Base-by-base conservation (phyloP, 2,329 filamentous ascomycete genomes). In the Emmonsiellopsis sp. region DNA sequence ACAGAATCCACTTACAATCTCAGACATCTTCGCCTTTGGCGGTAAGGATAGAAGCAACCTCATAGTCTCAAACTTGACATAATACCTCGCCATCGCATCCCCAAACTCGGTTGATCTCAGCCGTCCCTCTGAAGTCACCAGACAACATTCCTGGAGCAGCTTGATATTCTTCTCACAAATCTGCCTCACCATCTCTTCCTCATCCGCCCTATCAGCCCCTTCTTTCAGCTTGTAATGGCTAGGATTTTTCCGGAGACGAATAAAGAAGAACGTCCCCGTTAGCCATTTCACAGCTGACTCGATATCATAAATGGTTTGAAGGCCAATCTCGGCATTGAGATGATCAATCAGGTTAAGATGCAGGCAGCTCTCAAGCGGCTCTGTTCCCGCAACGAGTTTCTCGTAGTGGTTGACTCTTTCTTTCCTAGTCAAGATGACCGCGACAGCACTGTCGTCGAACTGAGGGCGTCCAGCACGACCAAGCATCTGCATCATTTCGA, bases 401-500 rank as follows among this genome's bases (percentile, higher is more conserved):
- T 90, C 81, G 62, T 93, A 94, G 49, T 80, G 77, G 2, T 75
- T 62, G 5, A 81, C 79, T 49, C 84, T 85, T 4, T 82, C 73
- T n/a, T 76, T 73, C 27, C 81, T 79, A 0, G 88, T 93, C 73
- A 95, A 81, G 52, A 95, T 91, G 13, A 93, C 83, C 9, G 87
- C 89, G 40, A 83, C 78, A 2, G 87, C 88, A 54, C 74, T 87
- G 49, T 82, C 77, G 60, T 92, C 89, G 57, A 91, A 94, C 62
- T 94, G 89, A 5, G 89, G 88, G 17, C 88, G 77, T 1, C 89
- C 88, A 49, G 88, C 88, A 57, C 88, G 82, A 6, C 88, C 88
- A 48, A 94, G 79, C 88, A 95, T 94, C 62, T 95, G 88, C 85
- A 92, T 92, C 56, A 92, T 79, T 60, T 94, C 88, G 5, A 94